Conservation (phyloP, 2,329 filamentous ascomycete species). For the Acephala macrosclerotiorum region DNA sequence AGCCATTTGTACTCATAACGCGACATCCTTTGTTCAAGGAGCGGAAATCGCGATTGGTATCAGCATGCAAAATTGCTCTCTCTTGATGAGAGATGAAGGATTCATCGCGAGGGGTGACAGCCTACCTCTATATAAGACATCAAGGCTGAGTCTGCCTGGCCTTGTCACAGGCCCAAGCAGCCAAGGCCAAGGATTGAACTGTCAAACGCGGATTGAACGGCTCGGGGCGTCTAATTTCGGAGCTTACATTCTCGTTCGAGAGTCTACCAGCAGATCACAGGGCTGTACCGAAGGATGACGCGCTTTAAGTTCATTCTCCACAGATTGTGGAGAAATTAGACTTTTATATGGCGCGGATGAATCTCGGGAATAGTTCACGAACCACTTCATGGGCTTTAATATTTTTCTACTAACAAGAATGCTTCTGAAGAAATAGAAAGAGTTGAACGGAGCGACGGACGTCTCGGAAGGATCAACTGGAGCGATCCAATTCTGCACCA, state of each 20-base stretch:
- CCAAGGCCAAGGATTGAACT: neutral
- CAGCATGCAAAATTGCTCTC: neutral
- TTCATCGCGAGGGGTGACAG: neutral
- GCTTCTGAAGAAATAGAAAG: neutral
- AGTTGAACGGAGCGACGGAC: neutral
- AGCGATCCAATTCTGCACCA: neutral
- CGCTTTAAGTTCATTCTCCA: neutral
- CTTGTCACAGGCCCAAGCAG: neutral
- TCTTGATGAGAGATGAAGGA: neutral
- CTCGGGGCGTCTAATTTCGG: neutral
- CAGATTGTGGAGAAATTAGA: neutral
- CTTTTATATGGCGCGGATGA: neutral
- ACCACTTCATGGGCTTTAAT: too few relatives aligned
- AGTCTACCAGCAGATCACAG: neutral
- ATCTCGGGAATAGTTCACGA: neutral
- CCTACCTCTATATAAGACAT: neutral
- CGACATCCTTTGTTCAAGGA: slow-evolving; percentile 16
- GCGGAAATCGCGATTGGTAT: neutral
- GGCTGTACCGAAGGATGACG: neutral
- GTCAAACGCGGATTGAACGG: neutral
- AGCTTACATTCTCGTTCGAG: neutral
- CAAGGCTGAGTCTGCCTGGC: neutral
- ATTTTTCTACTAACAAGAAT: neutral
- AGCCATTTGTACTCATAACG: slow-evolving; percentile 1
- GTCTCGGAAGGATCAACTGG: neutral